Conservation (phyloP, 1,284 basidiomycete genomes). For the Anthracocystis setariae region DNA sequence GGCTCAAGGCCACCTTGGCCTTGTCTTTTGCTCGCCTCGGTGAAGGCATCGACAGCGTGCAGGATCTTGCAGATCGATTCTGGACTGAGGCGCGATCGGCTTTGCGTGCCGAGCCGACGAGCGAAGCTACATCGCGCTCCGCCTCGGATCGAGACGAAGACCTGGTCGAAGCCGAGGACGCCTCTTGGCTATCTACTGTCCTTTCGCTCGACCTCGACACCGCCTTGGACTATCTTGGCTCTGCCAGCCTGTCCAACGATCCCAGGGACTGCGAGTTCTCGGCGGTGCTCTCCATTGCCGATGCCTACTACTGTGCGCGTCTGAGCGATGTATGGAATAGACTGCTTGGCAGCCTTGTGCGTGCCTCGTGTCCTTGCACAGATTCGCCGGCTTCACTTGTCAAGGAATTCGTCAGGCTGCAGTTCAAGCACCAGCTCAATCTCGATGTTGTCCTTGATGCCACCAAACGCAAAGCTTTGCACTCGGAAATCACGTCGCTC, state of each 20-base stretch:
- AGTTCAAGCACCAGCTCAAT: slow-evolving; percentile 35
- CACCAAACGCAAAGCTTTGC: slow-evolving; percentile 30
- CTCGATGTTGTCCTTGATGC: slow-evolving; percentile 42
- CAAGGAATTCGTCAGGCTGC: slow-evolving; percentile 22
- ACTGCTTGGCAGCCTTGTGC: slow-evolving; percentile 50
- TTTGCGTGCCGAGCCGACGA: slow-evolving; percentile 4
- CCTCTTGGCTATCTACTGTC: slow-evolving; percentile 51
- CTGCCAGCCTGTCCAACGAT: slow-evolving; percentile 13
- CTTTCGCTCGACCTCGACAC: slow-evolving; percentile 50
- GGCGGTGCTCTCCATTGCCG: slow-evolving; percentile 51
- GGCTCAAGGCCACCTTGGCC: slow-evolving; percentile 46
- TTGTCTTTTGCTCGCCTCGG: slow-evolving; percentile 48
- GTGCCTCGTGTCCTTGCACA: slow-evolving; percentile 43
- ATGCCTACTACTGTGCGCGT: slow-evolving; percentile 51
- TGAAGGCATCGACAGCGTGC: slow-evolving; percentile 34
- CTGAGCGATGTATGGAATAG: slow-evolving; percentile 52
- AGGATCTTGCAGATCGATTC: slow-evolving; percentile 34
- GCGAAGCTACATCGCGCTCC: slow-evolving; percentile 3
- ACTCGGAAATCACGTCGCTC: slow-evolving; percentile 42
- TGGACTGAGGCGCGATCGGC: slow-evolving; percentile 42
- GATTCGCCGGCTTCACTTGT: slow-evolving; percentile 13
- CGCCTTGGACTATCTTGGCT: slow-evolving; percentile 37
- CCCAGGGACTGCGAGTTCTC: slow-evolving; percentile 28
- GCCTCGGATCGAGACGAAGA: slow-evolving; percentile 23
- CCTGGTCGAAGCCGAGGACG: slow-evolving; percentile 14